phyloP scores from a whole-genome alignment of 1,284 basidiomycete species.

The Puccinia polysora region DNA sequence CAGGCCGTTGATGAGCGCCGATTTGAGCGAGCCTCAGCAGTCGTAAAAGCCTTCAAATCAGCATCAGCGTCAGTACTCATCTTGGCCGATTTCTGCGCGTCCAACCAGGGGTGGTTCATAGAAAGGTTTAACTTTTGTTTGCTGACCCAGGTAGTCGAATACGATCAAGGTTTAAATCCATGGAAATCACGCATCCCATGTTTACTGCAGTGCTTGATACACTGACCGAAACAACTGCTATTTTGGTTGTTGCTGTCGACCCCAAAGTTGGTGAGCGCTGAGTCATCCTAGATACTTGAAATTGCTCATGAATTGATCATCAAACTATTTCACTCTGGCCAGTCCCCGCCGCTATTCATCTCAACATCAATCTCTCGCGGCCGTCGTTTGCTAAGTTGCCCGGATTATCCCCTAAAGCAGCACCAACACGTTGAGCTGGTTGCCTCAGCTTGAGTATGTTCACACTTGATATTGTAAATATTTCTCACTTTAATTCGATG shows the following conservation, averaged over 20 bases:
- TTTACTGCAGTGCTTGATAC: constrained; percentile 91
- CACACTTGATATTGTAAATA: neutral
- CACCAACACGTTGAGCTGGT: neutral
- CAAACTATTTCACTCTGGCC: neutral
- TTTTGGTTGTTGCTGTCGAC: constrained; percentile 81
- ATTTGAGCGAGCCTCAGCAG: constrained; percentile 91
- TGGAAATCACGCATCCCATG: constrained; percentile 51
- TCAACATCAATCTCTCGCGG: constrained; percentile 33
- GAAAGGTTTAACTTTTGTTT: neutral
- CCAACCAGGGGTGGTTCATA: neutral
- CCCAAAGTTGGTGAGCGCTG: constrained; percentile 68
- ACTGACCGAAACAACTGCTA: constrained; percentile 88
- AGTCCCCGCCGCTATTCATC: constrained; percentile 38
- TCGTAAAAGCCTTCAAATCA: constrained; percentile 91
- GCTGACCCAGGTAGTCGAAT: constrained; percentile 44
- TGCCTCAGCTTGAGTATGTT: neutral
- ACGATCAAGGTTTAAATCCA: constrained; percentile 49
- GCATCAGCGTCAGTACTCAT: constrained; percentile 67
- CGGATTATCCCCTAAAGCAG: constrained; percentile 16
- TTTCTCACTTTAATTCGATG: neutral
- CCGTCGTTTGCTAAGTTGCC: constrained; percentile 26
- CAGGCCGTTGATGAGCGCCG: constrained; percentile 68
- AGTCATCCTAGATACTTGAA: neutral
- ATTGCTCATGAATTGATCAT: neutral
- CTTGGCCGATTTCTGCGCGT: neutral